Evolutionary conservation across 495 filamentous ascomycete genomes (phyloP).

Genomic region (Podospora appendiculata): DNA sequence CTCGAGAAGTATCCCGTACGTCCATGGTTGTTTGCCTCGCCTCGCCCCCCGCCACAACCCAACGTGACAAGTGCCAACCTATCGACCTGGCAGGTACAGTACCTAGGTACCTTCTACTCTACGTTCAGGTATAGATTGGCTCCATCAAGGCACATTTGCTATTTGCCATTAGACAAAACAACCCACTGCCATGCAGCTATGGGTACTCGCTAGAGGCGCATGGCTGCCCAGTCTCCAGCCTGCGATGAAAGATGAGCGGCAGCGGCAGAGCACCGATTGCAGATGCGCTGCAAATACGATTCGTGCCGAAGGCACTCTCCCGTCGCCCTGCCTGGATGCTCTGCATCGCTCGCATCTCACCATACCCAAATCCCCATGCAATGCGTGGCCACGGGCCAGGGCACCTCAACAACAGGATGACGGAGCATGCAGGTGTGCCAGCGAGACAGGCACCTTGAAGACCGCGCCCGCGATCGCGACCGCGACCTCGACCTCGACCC

Average conservation of each 20-base stretch:
- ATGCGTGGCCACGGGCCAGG: neutral
- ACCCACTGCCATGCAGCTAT: constrained; percentile 2
- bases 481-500: too few relatives aligned
- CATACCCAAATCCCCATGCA: neutral
- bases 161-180: neutral
- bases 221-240: constrained; percentile 22
- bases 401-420: neutral
- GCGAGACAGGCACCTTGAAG: too few relatives aligned
- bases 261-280: constrained; percentile 14
- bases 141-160: neutral
- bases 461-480: too few relatives aligned
- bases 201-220: constrained; percentile 18
- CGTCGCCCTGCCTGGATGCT: neutral
- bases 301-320: neutral
- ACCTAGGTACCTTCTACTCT: neutral
- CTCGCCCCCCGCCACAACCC: neutral
- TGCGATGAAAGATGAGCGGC: too few relatives aligned
- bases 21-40: too few relatives aligned
- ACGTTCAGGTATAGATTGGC: neutral
- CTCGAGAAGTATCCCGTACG: too few relatives aligned
- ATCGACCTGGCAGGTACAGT: too few relatives aligned
- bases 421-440: neutral
- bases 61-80: too few relatives aligned
- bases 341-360: constrained; percentile 2
- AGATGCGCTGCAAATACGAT: constrained; percentile 3